Base-by-base conservation (phyloP, 805 yeast species). In the Ogataea thermomethanolica region DNA sequence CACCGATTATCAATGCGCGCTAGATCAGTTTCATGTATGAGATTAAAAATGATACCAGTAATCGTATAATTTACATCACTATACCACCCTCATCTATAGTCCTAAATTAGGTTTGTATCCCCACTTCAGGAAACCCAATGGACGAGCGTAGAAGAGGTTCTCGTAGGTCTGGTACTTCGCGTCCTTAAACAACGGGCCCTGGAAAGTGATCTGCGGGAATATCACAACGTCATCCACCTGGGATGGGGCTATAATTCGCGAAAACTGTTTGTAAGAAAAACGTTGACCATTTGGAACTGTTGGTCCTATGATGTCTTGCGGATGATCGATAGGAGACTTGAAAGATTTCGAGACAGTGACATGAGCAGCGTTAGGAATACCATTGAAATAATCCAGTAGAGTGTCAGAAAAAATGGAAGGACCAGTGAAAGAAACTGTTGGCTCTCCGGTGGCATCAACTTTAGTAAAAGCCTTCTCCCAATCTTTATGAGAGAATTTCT, bases 91-190 rank as follows among this genome's bases (percentile, higher is more conserved):
- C 3, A 5, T 3, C 20, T 17, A 17, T 17, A 17, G 21, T 12
- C 49, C 49, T 17, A 42, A n/a, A 25, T 46, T 46, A 7, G 37
- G 17, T 22, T 20, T 43, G 44, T 41, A 44, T n/a, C 50, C 40
- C 48, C 49, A 50, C 13, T 37, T 35, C 7, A 45, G 41, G 17
- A 44, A 30, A 2, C 39, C 45, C 11, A 25, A 7, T 1, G 49
- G 38, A 65, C 68, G 14, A 63, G 68, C 40, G 31, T 60, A 46
- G 41, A 39, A 41, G 36, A 40, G 34, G 17, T 35, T 15, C 17
- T 41, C 38, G 35, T 43, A 43, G 5, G 11, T 21, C 8, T 17
- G 23, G 25, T 41, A 44, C 17, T 40, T 44, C n/a, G 39, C 44
- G 15, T 36, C 38, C 10, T 39, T 26, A 28, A 39, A 27, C 22